Base-by-base conservation (phyloP, 1,284 basidiomycete species). In the Abortiporus biennis region DNA sequence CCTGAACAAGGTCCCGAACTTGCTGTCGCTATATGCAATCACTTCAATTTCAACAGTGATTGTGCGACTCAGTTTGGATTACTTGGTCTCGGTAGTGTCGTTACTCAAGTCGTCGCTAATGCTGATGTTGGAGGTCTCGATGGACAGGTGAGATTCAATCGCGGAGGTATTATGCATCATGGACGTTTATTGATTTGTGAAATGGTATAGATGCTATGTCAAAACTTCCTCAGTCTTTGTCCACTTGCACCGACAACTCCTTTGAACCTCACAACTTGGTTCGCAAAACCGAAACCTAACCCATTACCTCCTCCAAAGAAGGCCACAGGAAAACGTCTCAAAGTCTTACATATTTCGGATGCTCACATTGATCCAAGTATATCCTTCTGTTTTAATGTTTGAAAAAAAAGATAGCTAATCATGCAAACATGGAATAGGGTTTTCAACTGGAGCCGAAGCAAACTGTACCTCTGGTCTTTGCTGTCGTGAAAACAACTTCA, bases 261-360 rank as follows among this genome's bases (percentile, higher is more conserved):
- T 17, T 63, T 81, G 46, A 71, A 83, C 54, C 50, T 74, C 16
- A 74, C 70, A 2, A 58, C 59, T 5, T 81, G 77, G 73, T 81
- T 82, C 59, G 62, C 69, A 20, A 80, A 76, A 53, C 81, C 81
- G 2, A 88, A 87, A 55, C 85, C 85, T 0, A 65, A 71, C 36
- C 80, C 83, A 9, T 69, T 81, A 3, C 78, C 76, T 16, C 47
- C 65, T 9, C 65, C 68, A 0, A 78, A 71, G 57, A 64, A 69
- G 54, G 68, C 72, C 11, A 83, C 76, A 35, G 83, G 82, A 8
- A 64, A 80, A 52, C 69, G 76, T 36, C 62, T 90, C 31, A 86
- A 84, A 53, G 79, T 90, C 1, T 62, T 90, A 36, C 88, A 91
- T 54, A 51, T 89, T 12, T 87, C 84, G 0, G 87, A 91, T 54